These are phyloP conservation scores for Trypanosoma conorhini DNA, from an alignment of 208 protist genomes.

Conservation along the genomic window DNA sequence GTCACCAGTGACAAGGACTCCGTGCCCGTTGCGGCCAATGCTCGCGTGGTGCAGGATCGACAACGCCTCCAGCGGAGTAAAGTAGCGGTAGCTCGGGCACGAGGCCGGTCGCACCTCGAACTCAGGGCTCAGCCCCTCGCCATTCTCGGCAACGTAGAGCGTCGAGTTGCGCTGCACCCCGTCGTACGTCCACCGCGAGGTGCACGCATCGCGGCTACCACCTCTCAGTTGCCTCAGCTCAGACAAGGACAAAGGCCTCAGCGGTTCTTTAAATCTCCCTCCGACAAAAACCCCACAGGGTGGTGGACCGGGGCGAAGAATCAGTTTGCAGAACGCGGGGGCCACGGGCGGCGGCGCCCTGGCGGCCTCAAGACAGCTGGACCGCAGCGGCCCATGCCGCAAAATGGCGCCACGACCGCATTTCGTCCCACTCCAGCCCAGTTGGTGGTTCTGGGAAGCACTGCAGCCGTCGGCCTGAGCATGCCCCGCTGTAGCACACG, in stretches of 20 bases:
- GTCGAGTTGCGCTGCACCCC: conserved; percentile 7
- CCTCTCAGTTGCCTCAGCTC: neutral
- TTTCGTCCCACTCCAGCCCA: conserved; percentile 5
- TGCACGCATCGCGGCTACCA: neutral
- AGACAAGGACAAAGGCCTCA: neutral
- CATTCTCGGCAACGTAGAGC: neutral
- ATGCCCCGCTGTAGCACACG: neutral
- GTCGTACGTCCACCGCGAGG: conserved; percentile 4
- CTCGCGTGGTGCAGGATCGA: conserved; percentile 18
- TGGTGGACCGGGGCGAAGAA: conserved; percentile 6
- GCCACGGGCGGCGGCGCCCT: neutral
- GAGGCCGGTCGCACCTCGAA: conserved; percentile 5
- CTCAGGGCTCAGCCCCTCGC: neutral
- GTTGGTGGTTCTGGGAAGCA: neutral
- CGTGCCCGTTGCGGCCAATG: conserved; percentile 22
- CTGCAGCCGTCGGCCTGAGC: neutral
- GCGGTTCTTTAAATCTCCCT: neutral
- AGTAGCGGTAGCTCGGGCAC: conserved; percentile 14
- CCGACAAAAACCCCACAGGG: conserved; percentile 7
- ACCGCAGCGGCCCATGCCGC: neutral
- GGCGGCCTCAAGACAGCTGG: neutral
- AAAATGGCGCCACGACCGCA: neutral
- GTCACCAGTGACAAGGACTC: conserved; percentile 25
- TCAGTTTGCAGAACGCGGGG: neutral
- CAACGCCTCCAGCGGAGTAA: conserved; percentile 9